Base-by-base conservation (phyloP, 148 eudicot species). In the Dysphania ambrosioides region DNA sequence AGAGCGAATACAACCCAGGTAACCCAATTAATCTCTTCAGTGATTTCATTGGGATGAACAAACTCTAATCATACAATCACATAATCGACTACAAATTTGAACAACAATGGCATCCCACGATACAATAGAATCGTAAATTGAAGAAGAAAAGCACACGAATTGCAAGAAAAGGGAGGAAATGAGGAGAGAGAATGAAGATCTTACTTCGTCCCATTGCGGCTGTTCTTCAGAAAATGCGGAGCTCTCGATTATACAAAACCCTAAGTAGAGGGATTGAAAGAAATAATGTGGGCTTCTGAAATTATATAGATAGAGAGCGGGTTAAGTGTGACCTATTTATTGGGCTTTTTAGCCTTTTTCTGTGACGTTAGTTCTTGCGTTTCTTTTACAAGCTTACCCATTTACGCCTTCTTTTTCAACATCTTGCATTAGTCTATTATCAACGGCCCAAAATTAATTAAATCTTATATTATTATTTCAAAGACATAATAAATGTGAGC, bases 171-270 rank as follows among this genome's bases (percentile, higher is more conserved):
- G 56, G 23, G 31, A 42, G 13, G 12, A 42, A 42, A 59, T 74
- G 16, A 0, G 21, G 12, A 47, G n/a, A 34, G 4, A 47, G 55
- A n/a, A 47, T 19, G 31, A 60, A 16, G 26, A 70, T 0, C 81
- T 59, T 73, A 79, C 81, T 79, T 73, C 81, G 73, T 0, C 81
- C 81, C 81, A 79, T 79, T 68, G 73, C 58, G 69, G 67, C 67
- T 21, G 18, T n/a, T 44, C 30, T 47, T 18, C 8, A 15, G 11
- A 11, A 32, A 38, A 26, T 18, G 2, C 8, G 2, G 8, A 31
- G 26, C 1, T 10, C 29, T 0, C 24, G 35, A 35, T 34, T 36
- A 1, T 2, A 5, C 13, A 57, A 79, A 79, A 67, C 77, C 81
- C 81, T 79, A 79, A 44, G 7, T 32, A 6, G 15, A 0, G 8